A percentile compares a stretch with the other conserved stretches of the same genome.
Conservation (phyloP, 192 early-diverging fungal species). For the Piromyces finnis region DNA sequence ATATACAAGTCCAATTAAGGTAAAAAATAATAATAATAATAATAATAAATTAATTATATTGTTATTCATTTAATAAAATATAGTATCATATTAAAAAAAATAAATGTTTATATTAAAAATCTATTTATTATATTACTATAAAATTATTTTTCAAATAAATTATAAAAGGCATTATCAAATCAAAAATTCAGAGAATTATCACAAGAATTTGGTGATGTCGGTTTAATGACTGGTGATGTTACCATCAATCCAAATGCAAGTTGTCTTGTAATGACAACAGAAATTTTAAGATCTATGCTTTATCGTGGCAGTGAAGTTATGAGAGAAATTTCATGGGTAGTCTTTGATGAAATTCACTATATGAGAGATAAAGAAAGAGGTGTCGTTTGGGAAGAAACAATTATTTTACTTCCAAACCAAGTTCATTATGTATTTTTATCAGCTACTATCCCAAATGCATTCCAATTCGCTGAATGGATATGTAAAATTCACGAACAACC, state of each 20-base stretch:
- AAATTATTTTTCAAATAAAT: too few relatives aligned
- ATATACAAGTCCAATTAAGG: conserved; percentile 94
- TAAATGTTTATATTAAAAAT: too few relatives aligned
- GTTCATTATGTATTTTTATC: conserved; percentile 90
- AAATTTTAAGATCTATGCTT: conserved; percentile 93
- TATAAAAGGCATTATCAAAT: conserved; percentile 67
- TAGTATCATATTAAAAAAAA: too few relatives aligned
- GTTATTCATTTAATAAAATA: too few relatives aligned
- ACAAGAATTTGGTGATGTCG: conserved; percentile 93
- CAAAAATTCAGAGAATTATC: conserved; percentile 95
- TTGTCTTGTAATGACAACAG: conserved; percentile 96
- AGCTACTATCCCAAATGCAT: conserved; percentile 95
- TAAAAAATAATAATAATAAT: conserved; percentile 3
- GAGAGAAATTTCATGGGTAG: conserved; percentile 92
- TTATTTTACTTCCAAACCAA: conserved; percentile 83
- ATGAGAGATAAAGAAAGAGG: conserved; percentile 93
- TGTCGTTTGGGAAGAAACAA: conserved; percentile 98
- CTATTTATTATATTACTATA: too few relatives aligned
- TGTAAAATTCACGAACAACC: conserved; percentile 84
- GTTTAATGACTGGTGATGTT: conserved; percentile 96
- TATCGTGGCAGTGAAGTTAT: conserved; percentile 91
- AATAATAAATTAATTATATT: too few relatives aligned
- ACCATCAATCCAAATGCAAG: conserved; percentile 85
- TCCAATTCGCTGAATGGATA: conserved; percentile 99
- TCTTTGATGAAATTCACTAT: conserved; percentile 98